A percentile compares a stretch with the other conserved stretches of the same genome.
These are phyloP conservation scores for Pholiota conissans DNA, from an alignment of 768 basidiomycete species.

Conservation along the genomic window DNA sequence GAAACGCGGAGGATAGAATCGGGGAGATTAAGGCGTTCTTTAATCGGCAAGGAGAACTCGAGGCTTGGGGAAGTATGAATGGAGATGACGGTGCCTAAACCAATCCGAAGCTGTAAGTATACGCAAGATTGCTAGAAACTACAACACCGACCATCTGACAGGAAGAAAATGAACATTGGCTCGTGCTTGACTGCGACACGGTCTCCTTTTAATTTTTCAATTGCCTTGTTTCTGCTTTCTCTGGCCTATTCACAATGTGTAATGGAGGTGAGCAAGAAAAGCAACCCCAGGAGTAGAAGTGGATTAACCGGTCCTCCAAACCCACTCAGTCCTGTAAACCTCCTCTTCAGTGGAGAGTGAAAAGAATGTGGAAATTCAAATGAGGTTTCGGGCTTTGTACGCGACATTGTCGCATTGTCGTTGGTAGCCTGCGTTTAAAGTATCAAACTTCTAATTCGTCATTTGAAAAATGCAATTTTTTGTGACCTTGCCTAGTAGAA, in stretches of 20 bases:
- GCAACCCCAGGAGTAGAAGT: neutral
- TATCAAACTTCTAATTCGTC: neutral
- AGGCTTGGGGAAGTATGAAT: slow-evolving; percentile 47
- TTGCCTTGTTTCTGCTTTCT: slow-evolving; percentile 22
- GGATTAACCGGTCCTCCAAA: slow-evolving; percentile 23
- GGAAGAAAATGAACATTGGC: slow-evolving; percentile 66
- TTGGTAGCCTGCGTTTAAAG: neutral
- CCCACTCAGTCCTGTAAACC: slow-evolving; percentile 25
- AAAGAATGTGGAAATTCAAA: neutral
- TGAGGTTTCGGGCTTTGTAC: neutral
- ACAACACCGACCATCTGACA: slow-evolving; percentile 48
- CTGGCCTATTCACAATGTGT: slow-evolving; percentile 22
- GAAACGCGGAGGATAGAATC: slow-evolving; percentile 63
- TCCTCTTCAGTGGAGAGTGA: slow-evolving; percentile 15
- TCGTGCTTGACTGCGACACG: slow-evolving; percentile 55
- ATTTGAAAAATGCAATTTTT: neutral
- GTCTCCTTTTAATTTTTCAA: slow-evolving; percentile 41
- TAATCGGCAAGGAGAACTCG: slow-evolving; percentile 55
- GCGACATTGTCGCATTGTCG: neutral
- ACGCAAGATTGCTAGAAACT: neutral
- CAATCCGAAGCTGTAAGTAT: neutral
- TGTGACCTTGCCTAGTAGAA: neutral
- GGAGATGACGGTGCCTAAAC: slow-evolving; percentile 57
- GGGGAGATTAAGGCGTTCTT: slow-evolving; percentile 49
- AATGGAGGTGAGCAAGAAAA: neutral